A percentile compares a stretch with the other conserved stretches of the same genome.
Conservation (phyloP, 2,329 filamentous ascomycete genomes). For the Colletotrichum paranaense region DNA sequence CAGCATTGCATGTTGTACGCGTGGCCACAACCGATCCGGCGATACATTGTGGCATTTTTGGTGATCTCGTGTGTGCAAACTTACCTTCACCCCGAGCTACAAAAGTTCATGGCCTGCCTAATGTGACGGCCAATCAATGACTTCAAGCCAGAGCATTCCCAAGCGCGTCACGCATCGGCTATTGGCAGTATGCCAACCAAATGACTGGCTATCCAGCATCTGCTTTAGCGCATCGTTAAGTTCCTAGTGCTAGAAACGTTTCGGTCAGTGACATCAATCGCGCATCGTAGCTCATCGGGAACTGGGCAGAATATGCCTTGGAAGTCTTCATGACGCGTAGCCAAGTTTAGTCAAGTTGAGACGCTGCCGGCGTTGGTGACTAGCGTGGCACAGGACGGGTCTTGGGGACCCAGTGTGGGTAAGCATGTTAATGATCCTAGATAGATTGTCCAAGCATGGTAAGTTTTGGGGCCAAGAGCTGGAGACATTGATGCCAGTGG, state of each 20-base stretch:
- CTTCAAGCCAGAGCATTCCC: background rate
- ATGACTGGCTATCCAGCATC: background rate
- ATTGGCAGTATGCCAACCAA: background rate
- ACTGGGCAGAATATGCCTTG: no score
- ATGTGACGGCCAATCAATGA: background rate
- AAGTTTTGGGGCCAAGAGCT: background rate
- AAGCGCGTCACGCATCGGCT: background rate
- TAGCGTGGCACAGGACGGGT: background rate
- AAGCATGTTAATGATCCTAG: background rate
- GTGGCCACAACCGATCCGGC: background rate
- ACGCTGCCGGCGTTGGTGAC: background rate
- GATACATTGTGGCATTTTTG: background rate
- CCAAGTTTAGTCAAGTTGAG: background rate
- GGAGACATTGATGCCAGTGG: background rate
- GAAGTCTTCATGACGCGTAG: no score
- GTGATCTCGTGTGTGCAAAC: background rate
- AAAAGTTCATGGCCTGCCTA: background rate
- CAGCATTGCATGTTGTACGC: background rate
- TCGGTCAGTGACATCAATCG: no score
- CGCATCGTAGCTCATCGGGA: no score
- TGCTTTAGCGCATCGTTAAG: no score
- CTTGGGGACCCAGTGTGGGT: background rate
- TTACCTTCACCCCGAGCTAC: background rate
- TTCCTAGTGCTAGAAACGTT: no score
- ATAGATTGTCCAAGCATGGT: background rate